These are phyloP conservation scores for Ophiocordyceps camponoti-floridani DNA, from an alignment of 2,329 filamentous ascomycete species.

Conservation along the genomic window DNA sequence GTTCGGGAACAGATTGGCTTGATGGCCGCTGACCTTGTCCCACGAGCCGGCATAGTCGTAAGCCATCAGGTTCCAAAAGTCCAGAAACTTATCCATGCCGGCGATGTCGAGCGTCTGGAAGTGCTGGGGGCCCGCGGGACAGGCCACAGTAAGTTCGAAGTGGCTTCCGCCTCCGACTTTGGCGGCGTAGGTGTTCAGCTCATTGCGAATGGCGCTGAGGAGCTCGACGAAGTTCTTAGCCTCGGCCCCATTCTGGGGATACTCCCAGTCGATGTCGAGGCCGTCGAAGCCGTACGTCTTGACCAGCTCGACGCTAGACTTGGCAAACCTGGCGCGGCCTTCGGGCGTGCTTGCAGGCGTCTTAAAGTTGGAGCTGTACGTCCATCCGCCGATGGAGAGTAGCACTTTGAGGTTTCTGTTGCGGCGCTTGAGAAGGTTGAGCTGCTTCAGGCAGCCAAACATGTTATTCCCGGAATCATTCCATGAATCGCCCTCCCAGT, in stretches of 20 bases:
- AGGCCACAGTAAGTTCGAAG: conserved; percentile 48
- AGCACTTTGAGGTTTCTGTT: conserved; percentile 75
- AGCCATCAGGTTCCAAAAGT: conserved; percentile 73
- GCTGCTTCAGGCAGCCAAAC: conserved; percentile 79
- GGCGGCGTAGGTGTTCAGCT: conserved; percentile 37
- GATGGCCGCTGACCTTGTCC: conserved; percentile 55
- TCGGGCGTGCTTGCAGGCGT: conserved; percentile 50
- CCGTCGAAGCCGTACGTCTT: conserved; percentile 67
- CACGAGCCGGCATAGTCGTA: conserved; percentile 80
- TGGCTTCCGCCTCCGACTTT: conserved; percentile 25
- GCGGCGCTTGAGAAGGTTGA: conserved; percentile 63
- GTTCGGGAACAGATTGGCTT: conserved; percentile 58
- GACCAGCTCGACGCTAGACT: conserved; percentile 54
- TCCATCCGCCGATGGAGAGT: conserved; percentile 84
- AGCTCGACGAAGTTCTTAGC: conserved; percentile 42
- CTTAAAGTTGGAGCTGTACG: conserved; percentile 74
- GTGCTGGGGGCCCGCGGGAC: conserved; percentile 43
- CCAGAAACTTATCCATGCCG: conserved; percentile 46
- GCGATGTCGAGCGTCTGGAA: conserved; percentile 43
- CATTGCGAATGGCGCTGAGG: conserved; percentile 33
- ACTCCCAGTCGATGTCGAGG: conserved; percentile 53
- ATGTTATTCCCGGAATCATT: conserved; percentile 61
- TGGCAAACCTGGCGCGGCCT: conserved; percentile 56
- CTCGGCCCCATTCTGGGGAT: conserved; percentile 35
- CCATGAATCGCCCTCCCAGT: conserved; percentile 50